phyloP scores from a whole-genome alignment of 2,329 filamentous ascomycete genomes.

The Calonectria crousiana region DNA sequence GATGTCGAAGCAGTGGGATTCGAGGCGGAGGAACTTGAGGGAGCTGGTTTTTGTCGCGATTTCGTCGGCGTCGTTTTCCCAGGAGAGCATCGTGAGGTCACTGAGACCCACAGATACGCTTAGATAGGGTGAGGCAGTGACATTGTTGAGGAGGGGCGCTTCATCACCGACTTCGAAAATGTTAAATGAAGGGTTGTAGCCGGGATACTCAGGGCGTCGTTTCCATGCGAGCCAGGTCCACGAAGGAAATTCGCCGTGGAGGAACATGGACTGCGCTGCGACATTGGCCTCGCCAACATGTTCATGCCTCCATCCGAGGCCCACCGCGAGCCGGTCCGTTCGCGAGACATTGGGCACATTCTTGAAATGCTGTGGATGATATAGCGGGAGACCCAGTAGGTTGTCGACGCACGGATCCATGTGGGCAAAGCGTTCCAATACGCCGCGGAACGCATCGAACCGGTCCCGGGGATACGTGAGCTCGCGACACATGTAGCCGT shows the following conservation, averaged over 20 bases:
- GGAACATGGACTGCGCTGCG: slow-evolving; percentile 42
- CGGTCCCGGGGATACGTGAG: slow-evolving; percentile 45
- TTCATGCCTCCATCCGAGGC: slow-evolving; percentile 50
- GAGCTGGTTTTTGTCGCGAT: slow-evolving; percentile 43
- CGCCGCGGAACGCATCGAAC: slow-evolving; percentile 50
- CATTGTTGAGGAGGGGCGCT: slow-evolving; percentile 43
- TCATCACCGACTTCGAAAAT: slow-evolving; percentile 48
- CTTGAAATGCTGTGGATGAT: slow-evolving; percentile 48
- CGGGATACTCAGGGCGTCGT: slow-evolving; percentile 39
- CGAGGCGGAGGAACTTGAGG: slow-evolving; percentile 49
- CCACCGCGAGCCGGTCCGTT: slow-evolving; percentile 51
- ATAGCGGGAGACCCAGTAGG: slow-evolving; percentile 51
- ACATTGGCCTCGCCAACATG: slow-evolving; percentile 34
- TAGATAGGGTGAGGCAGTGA: slow-evolving; percentile 48
- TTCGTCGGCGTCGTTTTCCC: slow-evolving; percentile 51
- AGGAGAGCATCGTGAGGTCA: slow-evolving; percentile 49
- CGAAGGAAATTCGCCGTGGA: slow-evolving; percentile 48
- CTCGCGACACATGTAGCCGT: slow-evolving; percentile 47
- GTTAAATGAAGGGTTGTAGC: slow-evolving; percentile 45
- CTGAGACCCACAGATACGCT: slow-evolving; percentile 51
- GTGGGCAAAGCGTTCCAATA: slow-evolving; percentile 46
- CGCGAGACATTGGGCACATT: slow-evolving; percentile 43
- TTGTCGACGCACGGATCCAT: slow-evolving; percentile 44
- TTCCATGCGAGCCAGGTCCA: slow-evolving; percentile 56
- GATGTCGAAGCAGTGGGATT: slow-evolving; percentile 50